Conservation (phyloP, 129 eudicot species). For the Escallonia rubra region DNA sequence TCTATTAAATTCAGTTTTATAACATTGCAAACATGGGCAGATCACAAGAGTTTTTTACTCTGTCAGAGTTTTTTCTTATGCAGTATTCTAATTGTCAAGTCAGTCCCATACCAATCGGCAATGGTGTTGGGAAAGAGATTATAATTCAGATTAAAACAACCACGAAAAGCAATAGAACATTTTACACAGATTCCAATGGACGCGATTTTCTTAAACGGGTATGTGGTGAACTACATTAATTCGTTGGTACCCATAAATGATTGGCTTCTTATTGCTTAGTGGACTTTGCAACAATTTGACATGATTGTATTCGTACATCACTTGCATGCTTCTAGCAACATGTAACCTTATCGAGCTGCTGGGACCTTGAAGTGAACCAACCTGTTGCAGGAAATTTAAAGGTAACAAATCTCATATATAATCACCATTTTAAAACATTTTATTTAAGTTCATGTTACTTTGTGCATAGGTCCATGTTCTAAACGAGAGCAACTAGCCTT, state of each 20-base stretch:
- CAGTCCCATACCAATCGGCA: slow-evolving; percentile 79
- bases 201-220: too few species aligned
- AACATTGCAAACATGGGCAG: slow-evolving; percentile 27
- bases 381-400: slow-evolving; percentile 81
- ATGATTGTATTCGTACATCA: not conserved
- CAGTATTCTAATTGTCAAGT: slow-evolving; percentile 39
- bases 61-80: slow-evolving; percentile 1
- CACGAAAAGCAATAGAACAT: too few species aligned
- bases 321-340: slow-evolving; percentile 3
- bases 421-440: too few species aligned
- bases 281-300: not conserved
- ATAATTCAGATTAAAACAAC: too few species aligned
- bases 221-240: too few species aligned
- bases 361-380: slow-evolving; percentile 90
- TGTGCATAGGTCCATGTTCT: too few species aligned
- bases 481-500: too few species aligned
- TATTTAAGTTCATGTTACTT: too few species aligned
- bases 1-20: not conserved
- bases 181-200: too few species aligned
- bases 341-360: slow-evolving; percentile 70
- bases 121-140: slow-evolving; percentile 74
- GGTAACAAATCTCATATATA: too few species aligned
- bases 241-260: not conserved
- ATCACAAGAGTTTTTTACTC: slow-evolving; percentile 47
- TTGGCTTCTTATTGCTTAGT: slow-evolving; percentile 2